Percentiles rank a stretch among this genome's conserved stretches.
Conservation (phyloP, 106 monocot genomes). For the Alisma plantagoaquatica region DNA sequence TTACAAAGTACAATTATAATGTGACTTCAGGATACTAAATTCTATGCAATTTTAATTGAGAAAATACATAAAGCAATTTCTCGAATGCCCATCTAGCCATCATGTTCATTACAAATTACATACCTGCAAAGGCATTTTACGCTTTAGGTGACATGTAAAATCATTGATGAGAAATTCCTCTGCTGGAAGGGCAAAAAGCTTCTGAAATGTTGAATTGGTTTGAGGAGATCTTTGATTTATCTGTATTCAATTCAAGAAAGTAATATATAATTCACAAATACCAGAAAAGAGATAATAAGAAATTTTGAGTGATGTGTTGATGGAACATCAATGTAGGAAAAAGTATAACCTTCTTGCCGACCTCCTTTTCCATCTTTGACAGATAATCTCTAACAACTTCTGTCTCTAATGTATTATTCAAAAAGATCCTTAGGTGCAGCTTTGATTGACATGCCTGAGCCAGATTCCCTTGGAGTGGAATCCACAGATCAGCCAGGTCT, state of each 20-base stretch:
- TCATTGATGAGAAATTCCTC: conserved; percentile 95
- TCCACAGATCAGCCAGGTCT: conserved; percentile 71
- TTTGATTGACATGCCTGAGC: conserved; percentile 58
- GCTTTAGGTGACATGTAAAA: conserved; percentile 80
- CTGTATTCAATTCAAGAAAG: conserved; percentile 15
- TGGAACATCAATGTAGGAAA: no score
- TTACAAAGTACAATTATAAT: no score
- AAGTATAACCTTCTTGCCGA: conserved; percentile 70
- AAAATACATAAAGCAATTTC: no score
- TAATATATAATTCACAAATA: no score
- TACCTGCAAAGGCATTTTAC: conserved; percentile 93
- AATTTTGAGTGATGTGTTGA: no score
- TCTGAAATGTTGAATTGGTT: conserved; percentile 70
- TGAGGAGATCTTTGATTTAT: conserved; percentile 79
- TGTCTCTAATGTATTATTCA: conserved; percentile 56
- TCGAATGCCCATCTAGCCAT: no score
- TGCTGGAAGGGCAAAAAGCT: conserved; percentile 58
- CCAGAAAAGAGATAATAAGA: no score
- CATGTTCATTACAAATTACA: no score
- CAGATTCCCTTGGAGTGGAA: conserved; percentile 66
- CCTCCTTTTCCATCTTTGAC: conserved; percentile 70
- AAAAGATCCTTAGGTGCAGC: conserved; percentile 67
- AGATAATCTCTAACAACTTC: conserved; percentile 60
- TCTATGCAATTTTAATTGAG: no score
- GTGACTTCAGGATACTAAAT: no score